A percentile compares a stretch with the other conserved stretches of the same genome.
Conservation (phyloP, 2,329 filamentous ascomycete genomes). For the Aurifilum marmelostoma region DNA sequence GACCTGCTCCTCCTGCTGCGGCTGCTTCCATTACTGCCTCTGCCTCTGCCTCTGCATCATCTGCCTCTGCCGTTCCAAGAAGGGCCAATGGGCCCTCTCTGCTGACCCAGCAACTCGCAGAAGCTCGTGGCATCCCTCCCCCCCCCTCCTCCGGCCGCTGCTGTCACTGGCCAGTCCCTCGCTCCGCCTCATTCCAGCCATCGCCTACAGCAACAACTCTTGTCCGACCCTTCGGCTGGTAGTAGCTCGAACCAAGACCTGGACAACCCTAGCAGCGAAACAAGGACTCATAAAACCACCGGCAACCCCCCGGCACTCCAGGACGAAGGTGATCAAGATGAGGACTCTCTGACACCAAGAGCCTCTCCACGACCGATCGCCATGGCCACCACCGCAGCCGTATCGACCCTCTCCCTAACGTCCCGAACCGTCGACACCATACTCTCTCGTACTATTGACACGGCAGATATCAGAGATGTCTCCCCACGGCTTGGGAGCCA, state of each 20-base stretch:
- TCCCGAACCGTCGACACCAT: constrained; percentile 19
- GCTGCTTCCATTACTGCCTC: constrained; percentile 12
- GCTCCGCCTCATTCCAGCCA: constrained; percentile 25
- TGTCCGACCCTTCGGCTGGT: constrained; percentile 22
- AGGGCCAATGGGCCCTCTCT: constrained; percentile 57
- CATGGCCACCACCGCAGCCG: constrained; percentile 26
- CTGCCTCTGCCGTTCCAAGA: constrained; percentile 42
- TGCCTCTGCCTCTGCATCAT: constrained; percentile 36
- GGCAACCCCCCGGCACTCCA: constrained; percentile 30
- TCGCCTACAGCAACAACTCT: constrained; percentile 25
- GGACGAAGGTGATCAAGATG: constrained; percentile 38
- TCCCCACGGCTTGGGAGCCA: constrained; percentile 41
- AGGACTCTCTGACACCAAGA: constrained; percentile 43
- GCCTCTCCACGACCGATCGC: constrained; percentile 38
- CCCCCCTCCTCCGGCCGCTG: constrained; percentile 17
- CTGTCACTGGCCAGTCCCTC: constrained; percentile 21
- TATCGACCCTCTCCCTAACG: constrained; percentile 30
- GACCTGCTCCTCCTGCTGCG: constrained; percentile 25
- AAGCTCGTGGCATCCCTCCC: constrained; percentile 56
- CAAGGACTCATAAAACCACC: constrained; percentile 32
- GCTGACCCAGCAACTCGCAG: constrained; percentile 61
- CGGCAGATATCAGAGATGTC: constrained; percentile 40
- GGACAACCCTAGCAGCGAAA: constrained; percentile 19
- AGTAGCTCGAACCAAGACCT: constrained; percentile 29
- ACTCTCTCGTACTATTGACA: constrained; percentile 32